Evolutionary conservation across 2,329 filamentous ascomycete genomes (phyloP).

Genomic region (Neopestalotiopsis clavispora): DNA sequence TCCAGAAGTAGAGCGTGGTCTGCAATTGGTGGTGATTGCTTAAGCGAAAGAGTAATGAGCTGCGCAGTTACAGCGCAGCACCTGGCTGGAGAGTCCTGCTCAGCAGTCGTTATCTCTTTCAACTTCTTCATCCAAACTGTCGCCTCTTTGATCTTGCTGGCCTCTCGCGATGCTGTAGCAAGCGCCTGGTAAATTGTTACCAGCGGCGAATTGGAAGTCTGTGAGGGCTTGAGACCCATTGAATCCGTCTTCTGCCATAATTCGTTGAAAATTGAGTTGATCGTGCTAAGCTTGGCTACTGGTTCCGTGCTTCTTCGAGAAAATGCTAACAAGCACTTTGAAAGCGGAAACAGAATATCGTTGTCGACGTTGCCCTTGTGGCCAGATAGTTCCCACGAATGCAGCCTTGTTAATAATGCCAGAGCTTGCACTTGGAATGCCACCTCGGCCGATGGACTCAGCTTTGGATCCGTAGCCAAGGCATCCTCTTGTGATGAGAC

Average conservation of each 20-base stretch:
- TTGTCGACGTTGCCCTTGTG: slow-evolving; percentile 65
- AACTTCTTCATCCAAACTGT: slow-evolving; percentile 59
- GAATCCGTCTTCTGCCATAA: slow-evolving; percentile 44
- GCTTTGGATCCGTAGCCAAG: slow-evolving; percentile 54
- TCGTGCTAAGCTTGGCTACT: slow-evolving; percentile 44
- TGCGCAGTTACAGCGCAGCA: slow-evolving; percentile 60
- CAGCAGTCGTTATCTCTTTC: slow-evolving; percentile 40
- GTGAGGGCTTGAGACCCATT: slow-evolving; percentile 38
- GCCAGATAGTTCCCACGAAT: slow-evolving; percentile 68
- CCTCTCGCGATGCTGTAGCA: slow-evolving; percentile 52
- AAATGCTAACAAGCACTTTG: slow-evolving; percentile 66
- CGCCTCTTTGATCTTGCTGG: slow-evolving; percentile 54
- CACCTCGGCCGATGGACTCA: slow-evolving; percentile 60
- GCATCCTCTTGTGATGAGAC: slow-evolving; percentile 68
- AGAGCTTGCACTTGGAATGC: slow-evolving; percentile 68
- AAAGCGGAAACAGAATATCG: slow-evolving; percentile 69
- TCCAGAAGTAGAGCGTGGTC: slow-evolving; percentile 50
- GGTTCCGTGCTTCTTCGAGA: slow-evolving; percentile 52
- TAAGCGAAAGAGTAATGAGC: slow-evolving; percentile 59
- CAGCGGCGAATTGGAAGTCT: slow-evolving; percentile 48
- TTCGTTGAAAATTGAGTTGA: slow-evolving; percentile 39
- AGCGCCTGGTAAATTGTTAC: slow-evolving; percentile 58
- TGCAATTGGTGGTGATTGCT: slow-evolving; percentile 41
- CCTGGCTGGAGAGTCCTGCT: slow-evolving; percentile 52
- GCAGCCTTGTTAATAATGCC: slow-evolving; percentile 64